Evolutionary conservation across 345 rosid genomes (phyloP).

Genomic region (Pseudoturritis turrita): DNA sequence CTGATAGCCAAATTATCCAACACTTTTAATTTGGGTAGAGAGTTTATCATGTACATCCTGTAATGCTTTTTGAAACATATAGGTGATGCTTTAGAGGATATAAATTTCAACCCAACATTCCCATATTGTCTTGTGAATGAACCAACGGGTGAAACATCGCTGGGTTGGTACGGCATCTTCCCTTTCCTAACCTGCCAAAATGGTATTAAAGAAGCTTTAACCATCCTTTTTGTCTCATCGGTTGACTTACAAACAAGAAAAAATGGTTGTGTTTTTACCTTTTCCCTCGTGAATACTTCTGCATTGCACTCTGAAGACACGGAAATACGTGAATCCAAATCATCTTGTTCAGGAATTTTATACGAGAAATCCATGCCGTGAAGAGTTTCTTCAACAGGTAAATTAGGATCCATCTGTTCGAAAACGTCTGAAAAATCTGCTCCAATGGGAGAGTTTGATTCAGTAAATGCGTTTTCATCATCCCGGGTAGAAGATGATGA

Average conservation of each 20-base stretch:
- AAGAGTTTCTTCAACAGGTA: slow-evolving; percentile 38
- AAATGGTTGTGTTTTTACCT: slow-evolving; percentile 43
- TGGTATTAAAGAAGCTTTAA: slow-evolving; percentile 11
- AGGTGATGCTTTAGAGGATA: slow-evolving; percentile 65
- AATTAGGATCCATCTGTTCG: slow-evolving; percentile 32
- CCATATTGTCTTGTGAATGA: slow-evolving; percentile 34
- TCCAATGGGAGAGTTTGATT: slow-evolving; percentile 24
- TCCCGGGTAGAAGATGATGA: slow-evolving; percentile 32
- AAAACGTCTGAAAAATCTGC: slow-evolving; percentile 20
- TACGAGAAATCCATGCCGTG: slow-evolving; percentile 50
- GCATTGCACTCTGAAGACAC: slow-evolving; percentile 36
- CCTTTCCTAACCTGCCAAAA: slow-evolving; percentile 45
- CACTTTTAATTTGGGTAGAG: slow-evolving; percentile 66
- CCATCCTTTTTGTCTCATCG: not conserved
- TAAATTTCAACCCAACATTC: slow-evolving; percentile 50
- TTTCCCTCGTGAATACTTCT: slow-evolving; percentile 37
- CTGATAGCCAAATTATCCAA: slow-evolving; percentile 70
- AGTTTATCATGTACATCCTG: slow-evolving; percentile 78
- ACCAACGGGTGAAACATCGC: slow-evolving; percentile 39
- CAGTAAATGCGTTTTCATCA: slow-evolving; percentile 28
- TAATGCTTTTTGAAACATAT: slow-evolving; percentile 88
- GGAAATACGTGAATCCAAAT: slow-evolving; percentile 30
- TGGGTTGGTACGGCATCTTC: slow-evolving; percentile 24
- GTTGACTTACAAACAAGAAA: not conserved
- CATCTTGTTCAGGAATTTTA: slow-evolving; percentile 39